These are phyloP conservation scores for Zygosaccharomyces kombuchaensis DNA, from an alignment of 805 yeast genomes.

Conservation along the genomic window DNA sequence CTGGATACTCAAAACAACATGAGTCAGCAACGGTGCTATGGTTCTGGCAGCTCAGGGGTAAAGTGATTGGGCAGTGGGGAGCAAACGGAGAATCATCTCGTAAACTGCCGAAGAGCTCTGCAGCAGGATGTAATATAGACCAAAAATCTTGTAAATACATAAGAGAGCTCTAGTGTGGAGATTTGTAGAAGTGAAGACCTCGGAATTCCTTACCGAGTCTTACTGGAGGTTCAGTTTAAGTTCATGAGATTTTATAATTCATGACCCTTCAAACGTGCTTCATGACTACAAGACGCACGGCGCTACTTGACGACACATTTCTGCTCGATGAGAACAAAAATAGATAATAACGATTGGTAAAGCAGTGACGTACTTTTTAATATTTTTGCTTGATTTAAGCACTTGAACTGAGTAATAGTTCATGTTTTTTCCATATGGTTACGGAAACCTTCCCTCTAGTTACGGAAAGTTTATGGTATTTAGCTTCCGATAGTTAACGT, in stretches of 20 bases:
- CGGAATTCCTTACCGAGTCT: not conserved
- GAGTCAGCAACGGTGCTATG: slow-evolving; percentile 49
- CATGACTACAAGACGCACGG: slow-evolving; percentile 3
- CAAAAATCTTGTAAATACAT: slow-evolving; percentile 10
- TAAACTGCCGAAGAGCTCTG: slow-evolving; percentile 95
- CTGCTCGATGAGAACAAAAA: not conserved
- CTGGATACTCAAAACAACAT: slow-evolving; percentile 85
- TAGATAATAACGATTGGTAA: too few species aligned
- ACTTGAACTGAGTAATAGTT: too few species aligned
- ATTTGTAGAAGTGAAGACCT: not conserved
- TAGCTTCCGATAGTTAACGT: too few species aligned
- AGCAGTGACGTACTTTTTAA: too few species aligned
- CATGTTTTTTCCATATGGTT: too few species aligned
- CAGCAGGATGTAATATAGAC: slow-evolving; percentile 94
- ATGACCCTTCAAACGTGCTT: not conserved
- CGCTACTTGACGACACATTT: not conserved
- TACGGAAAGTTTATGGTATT: too few species aligned
- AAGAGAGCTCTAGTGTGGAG: not conserved
- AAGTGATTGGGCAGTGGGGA: slow-evolving; percentile 48
- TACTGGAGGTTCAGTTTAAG: not conserved
- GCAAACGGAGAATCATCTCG: slow-evolving; percentile 33
- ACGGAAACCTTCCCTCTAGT: too few species aligned
- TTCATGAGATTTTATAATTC: too few species aligned
- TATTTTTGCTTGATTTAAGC: too few species aligned
- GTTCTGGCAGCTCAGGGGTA: slow-evolving; percentile 61